Evolutionary conservation across 2,329 filamentous ascomycete genomes (phyloP).

Genomic region (Epicoccum nigrum): DNA sequence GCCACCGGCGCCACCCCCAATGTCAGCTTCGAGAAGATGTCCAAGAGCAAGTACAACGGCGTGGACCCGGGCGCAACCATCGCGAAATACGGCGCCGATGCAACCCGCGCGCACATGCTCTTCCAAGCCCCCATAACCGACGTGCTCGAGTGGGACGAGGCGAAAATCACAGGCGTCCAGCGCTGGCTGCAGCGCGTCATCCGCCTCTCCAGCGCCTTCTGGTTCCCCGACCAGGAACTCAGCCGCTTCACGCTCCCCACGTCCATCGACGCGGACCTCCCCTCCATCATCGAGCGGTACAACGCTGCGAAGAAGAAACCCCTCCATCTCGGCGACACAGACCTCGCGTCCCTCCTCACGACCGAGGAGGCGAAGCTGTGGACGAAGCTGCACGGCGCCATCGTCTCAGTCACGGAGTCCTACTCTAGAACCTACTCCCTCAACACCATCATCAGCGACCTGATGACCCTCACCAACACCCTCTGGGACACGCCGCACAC

Average conservation of each 20-base stretch:
- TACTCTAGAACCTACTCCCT: constrained; percentile 75
- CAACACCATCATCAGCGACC: constrained; percentile 82
- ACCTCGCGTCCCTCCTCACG: constrained; percentile 22
- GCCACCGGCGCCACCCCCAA: constrained; percentile 64
- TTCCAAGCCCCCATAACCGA: constrained; percentile 87
- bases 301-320: background rate
- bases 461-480: constrained; percentile 80
- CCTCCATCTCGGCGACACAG: background rate
- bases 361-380: constrained; percentile 39
- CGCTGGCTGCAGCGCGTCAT: constrained; percentile 77
- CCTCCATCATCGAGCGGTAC: constrained; percentile 20
- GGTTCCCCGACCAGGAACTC: constrained; percentile 31
- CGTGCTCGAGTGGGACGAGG: constrained; percentile 85
- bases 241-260: constrained; percentile 25
- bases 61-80: constrained; percentile 80
- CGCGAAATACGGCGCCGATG: constrained; percentile 77
- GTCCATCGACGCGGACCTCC: constrained; percentile 37
- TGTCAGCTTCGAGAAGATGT: constrained; percentile 88
- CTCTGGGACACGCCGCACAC: constrained; percentile 36
- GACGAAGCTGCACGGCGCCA: constrained; percentile 52
- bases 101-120: constrained; percentile 83
- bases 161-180: constrained; percentile 79
- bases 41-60: constrained; percentile 91
- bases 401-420: constrained; percentile 69
- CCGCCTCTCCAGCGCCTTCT: constrained; percentile 53